phyloP scores from a whole-genome alignment of 2,329 filamentous ascomycete genomes.

The Penicillium frequentans region DNA sequence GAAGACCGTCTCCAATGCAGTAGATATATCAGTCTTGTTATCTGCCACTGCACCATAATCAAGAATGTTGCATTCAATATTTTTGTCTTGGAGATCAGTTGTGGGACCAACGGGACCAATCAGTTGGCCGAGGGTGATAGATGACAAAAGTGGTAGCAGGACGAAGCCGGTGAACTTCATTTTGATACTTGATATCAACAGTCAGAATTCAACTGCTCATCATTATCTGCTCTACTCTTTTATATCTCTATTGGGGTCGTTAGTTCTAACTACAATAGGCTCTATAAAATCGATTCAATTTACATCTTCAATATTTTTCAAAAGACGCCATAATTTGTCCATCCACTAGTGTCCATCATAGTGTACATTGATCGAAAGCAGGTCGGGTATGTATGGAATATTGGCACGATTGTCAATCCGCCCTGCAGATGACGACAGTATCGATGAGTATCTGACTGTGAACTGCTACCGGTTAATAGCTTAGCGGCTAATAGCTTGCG shows the following conservation, averaged over 20 bases:
- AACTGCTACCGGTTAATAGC: background rate
- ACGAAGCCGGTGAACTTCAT: background rate
- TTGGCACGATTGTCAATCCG: background rate
- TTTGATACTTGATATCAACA: background rate
- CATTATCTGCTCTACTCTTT: background rate
- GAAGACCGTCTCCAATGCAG: conserved; percentile 20
- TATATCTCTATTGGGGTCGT: background rate
- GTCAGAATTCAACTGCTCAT: background rate
- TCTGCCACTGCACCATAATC: conserved; percentile 13
- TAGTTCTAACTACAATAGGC: no score
- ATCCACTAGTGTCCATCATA: background rate
- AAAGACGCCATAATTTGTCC: background rate
- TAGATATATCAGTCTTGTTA: conserved; percentile 11
- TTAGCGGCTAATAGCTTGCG: background rate
- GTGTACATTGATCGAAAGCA: background rate
- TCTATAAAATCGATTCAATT: no score
- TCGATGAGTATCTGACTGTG: background rate
- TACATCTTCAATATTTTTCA: no score
- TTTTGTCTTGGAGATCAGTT: conserved; percentile 7
- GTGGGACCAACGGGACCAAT: conserved; percentile 14
- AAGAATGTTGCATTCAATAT: conserved; percentile 12
- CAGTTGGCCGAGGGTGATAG: background rate
- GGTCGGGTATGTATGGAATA: background rate
- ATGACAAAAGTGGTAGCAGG: background rate
- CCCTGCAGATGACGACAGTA: background rate